Conservation (phyloP, 441 rosid genomes). For the Pelargonium australe region DNA sequence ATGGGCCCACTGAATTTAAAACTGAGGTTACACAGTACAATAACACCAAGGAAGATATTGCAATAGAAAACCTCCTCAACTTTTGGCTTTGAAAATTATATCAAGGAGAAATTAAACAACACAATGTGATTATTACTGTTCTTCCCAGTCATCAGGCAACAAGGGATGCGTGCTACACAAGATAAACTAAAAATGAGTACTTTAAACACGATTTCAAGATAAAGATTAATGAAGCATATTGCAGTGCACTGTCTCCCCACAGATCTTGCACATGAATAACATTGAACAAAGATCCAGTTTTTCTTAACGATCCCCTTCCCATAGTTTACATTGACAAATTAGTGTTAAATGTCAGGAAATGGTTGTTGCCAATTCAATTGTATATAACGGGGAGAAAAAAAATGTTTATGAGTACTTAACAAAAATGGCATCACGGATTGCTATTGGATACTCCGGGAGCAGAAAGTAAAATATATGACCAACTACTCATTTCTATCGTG, state of each 20-base stretch:
- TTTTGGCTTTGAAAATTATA: neutral
- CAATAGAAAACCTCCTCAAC: neutral
- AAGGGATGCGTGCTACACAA: neutral
- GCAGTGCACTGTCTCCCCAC: no score
- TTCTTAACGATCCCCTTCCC: no score
- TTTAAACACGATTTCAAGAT: neutral
- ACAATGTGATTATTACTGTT: neutral
- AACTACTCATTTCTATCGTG: neutral
- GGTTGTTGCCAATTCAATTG: no score
- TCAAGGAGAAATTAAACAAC: neutral
- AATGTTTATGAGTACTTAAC: no score
- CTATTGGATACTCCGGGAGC: no score
- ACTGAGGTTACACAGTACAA: neutral
- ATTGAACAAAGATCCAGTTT: no score
- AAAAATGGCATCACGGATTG: no score
- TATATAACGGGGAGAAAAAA: no score
- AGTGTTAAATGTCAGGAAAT: no score
- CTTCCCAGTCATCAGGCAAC: neutral
- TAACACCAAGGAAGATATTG: neutral
- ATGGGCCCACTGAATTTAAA: neutral
- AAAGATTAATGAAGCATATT: no score
- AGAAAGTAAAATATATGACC: neutral
- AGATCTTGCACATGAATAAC: no score
- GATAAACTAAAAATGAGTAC: neutral
- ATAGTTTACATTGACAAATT: no score